Evolutionary conservation across 805 yeast genomes (phyloP), one percentile per base, ranked within the genome.

Genomic region (Sporopachydermia quercuum): DNA sequence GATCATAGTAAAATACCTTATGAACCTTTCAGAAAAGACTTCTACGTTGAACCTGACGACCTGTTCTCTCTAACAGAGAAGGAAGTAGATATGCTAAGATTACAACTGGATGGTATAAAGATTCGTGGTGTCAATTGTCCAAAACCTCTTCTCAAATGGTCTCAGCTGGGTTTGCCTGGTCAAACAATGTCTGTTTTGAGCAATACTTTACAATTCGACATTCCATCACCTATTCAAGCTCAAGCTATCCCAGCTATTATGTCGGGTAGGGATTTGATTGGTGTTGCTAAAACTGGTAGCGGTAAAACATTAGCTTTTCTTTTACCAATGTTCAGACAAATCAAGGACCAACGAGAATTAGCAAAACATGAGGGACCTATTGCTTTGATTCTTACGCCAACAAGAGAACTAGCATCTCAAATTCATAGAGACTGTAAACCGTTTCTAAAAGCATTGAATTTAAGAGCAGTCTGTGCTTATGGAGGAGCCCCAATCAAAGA

Each of bases 261-360:
- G 93, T 65, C 78, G 2, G 97, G 97, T 1, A 59, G 80, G 37
- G 97, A 91, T 59, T 73, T 89, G 4, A 79, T 91, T 37, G 96
- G 96, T 4, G 79, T 91, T 15, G 97, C 98, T 0, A 85, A 86
- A 47, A 91, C 98, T 0, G 98, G 98, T 0, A 83, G 96, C 1
- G 98, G 98, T 3, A 91, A 91, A 54, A 91, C 98, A 0, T 66
- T 89, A 48, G 81, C 96, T 1, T 91, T 83, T 58, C 62, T 86
- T 5, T 54, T 91, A 4, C 96, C 98, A 0, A 57, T 91, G 60
- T 63, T 89, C 39, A 66, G 95, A 39, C 97, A 89, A 45, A 74
- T 91, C 5, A 70, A 74, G 42, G 87, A 83, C 36, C 94, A 85
- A 50, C 60, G 71, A 2, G 73, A 72, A 0, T 44, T 74, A 6